Conservation (phyloP, 768 basidiomycete species). For the Termitomyces sp. region DNA sequence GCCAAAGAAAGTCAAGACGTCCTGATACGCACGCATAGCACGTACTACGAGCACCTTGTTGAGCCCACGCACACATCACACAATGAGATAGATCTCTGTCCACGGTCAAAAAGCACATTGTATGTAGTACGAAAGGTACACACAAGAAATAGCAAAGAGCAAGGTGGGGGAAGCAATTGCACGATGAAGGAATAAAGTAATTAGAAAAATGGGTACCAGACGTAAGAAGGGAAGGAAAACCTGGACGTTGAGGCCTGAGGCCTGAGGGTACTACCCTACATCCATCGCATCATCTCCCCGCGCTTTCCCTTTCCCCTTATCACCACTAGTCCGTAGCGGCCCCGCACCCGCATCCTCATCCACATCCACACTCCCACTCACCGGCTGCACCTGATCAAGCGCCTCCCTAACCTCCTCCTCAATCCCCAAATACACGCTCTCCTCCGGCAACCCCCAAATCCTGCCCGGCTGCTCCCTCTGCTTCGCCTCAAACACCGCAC, state of each 20-base stretch:
- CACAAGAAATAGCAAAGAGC: slow-evolving; percentile 12
- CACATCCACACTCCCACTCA: not conserved
- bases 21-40: not conserved
- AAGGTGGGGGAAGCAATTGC: slow-evolving; percentile 8
- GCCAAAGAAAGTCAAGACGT: slow-evolving; percentile 45
- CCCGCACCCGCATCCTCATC: slow-evolving; percentile 6
- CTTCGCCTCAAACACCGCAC: slow-evolving; percentile 73
- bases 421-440: slow-evolving; percentile 74
- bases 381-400: slow-evolving; percentile 23
- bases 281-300: slow-evolving; percentile 62
- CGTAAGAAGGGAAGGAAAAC: slow-evolving; percentile 11
- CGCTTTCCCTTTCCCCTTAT: slow-evolving; percentile 49
- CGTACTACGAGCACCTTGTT: too few relatives aligned
- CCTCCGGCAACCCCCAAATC: slow-evolving; percentile 75
- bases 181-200: slow-evolving; percentile 21
- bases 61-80: not conserved
- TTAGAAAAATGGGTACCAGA: not conserved
- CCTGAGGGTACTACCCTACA: slow-evolving; percentile 64
- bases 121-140: slow-evolving; percentile 10
- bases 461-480: slow-evolving; percentile 62
- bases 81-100: slow-evolving; percentile 1
- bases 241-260: too few relatives aligned
- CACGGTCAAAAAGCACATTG: slow-evolving; percentile 1
- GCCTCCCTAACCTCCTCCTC: slow-evolving; percentile 58
- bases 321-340: slow-evolving; percentile 20